Percentiles rank a stretch among this genome's conserved stretches.
These are phyloP conservation scores for Carex scoparia DNA, from an alignment of 176 grass and related monocot species.

Conservation along the genomic window DNA sequence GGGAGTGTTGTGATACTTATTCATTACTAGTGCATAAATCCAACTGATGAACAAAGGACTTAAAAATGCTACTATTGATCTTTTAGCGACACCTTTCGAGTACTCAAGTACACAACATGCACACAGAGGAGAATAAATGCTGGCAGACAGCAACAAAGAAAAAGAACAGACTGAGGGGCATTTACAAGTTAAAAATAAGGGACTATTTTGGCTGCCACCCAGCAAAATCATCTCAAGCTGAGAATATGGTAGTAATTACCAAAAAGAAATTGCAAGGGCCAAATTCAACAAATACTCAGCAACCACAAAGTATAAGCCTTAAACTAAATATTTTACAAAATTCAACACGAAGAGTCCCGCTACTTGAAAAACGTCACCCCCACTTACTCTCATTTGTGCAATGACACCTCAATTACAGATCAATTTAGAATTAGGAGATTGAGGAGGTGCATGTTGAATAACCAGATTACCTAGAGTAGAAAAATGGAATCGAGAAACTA, in stretches of 20 bases:
- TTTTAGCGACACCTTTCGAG: background rate
- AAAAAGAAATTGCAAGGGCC: background rate
- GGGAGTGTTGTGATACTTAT: background rate
- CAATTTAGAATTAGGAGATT: conserved; percentile 12
- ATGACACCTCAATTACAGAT: conserved; percentile 10
- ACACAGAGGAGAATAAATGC: background rate
- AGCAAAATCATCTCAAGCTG: background rate
- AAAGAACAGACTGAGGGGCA: background rate
- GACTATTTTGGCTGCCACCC: background rate
- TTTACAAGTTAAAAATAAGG: background rate
- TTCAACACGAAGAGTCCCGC: background rate
- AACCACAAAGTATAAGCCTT: background rate
- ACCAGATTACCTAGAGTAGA: conserved; percentile 14
- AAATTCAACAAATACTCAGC: background rate
- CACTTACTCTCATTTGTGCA: background rate
- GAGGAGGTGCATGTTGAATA: background rate
- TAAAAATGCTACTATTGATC: conserved; percentile 7
- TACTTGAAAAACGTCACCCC: background rate
- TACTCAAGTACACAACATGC: background rate
- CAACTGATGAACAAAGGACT: background rate
- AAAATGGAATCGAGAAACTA: conserved; percentile 29
- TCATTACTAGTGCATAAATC: background rate
- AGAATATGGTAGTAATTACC: background rate
- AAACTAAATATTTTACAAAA: background rate
- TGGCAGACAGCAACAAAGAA: background rate